Evolutionary conservation across 1,139 yeast species (phyloP), one percentile per base, ranked within the genome.

Genomic region (Yamadazyma jaroonii): DNA sequence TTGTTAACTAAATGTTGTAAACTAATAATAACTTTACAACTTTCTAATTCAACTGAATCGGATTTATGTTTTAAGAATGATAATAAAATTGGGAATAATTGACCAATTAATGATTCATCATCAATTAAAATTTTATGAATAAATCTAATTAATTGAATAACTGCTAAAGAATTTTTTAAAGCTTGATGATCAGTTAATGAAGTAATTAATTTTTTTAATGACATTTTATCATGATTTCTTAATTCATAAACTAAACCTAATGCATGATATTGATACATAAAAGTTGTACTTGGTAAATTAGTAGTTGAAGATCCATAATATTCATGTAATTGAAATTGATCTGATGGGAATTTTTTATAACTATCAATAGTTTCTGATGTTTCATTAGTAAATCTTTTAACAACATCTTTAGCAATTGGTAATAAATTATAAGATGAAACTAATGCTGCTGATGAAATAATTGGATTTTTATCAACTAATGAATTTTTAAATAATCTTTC

Each of bases 241-340:
- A 94, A 76, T 52, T 85, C 87, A 60, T 89, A 90, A 52, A 94
- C 69, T 53, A 92, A 74, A 17, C 97, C 97, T 53, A 92, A 71
- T 4, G 98, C 97, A 62, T 92, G 98, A 66, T 90, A 92, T 67
- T 92, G 98, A 46, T 95, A 77, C 76, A 87, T 84, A 62, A 77
- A 81, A 11, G 95, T 80, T 31, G 88, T 79, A 11, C 77, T 67
- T 35, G 88, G 84, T 44, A 77, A 62, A 53, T 72, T 74, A 14
- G 74, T 57, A 35, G 74, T 68, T 37, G 75, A 64, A 43, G 61
- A 57, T 15, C 81, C 81, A 48, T 73, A 74, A 48, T 65, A 73
- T 46, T 76, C 82, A 48, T 77, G 82, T 36, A 72, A 53, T 59
- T 66, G 67, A 50, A 72, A 77, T 53, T 75, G 81, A 47, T 69